These are phyloP conservation scores for Phytophthora sp. DNA, from an alignment of 352 stramenopile species.

Conservation along the genomic window DNA sequence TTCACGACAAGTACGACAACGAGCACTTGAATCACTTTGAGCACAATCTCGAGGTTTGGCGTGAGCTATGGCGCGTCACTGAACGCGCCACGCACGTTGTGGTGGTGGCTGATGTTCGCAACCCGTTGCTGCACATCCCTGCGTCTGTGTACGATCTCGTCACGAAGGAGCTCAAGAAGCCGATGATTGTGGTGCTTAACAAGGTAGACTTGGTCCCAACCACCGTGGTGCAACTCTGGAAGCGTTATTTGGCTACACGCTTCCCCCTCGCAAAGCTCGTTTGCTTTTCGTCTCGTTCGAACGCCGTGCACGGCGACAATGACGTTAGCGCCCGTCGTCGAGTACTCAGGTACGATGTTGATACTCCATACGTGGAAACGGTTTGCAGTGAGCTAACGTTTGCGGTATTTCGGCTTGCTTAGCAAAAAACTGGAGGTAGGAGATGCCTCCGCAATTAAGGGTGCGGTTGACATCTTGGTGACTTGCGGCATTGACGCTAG, in stretches of 20 bases:
- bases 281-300: conserved; percentile 81
- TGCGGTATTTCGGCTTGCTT: not conserved
- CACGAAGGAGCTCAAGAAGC: conserved; percentile 74
- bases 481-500: conserved; percentile 61
- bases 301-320: conserved; percentile 67
- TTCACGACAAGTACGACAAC: conserved; percentile 85
- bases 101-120: conserved; percentile 81
- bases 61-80: conserved; percentile 87
- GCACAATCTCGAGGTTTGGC: conserved; percentile 87
- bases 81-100: conserved; percentile 84
- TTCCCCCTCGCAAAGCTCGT: conserved; percentile 77
- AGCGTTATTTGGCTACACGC: conserved; percentile 58
- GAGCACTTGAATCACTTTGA: conserved; percentile 89
- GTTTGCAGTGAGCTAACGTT: not conserved
- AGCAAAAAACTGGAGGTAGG: conserved; percentile 85
- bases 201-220: conserved; percentile 84
- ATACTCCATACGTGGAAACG: no score
- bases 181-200: conserved; percentile 85
- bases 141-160: conserved; percentile 84
- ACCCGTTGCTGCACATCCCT: conserved; percentile 82
- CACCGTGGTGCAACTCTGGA: conserved; percentile 69
- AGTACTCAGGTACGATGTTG: conserved; percentile 54
- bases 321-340: conserved; percentile 72
- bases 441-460: conserved; percentile 66
- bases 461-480: conserved; percentile 71